Conservation (phyloP, 345 rosid genomes). For the Limnanthes douglasii region DNA sequence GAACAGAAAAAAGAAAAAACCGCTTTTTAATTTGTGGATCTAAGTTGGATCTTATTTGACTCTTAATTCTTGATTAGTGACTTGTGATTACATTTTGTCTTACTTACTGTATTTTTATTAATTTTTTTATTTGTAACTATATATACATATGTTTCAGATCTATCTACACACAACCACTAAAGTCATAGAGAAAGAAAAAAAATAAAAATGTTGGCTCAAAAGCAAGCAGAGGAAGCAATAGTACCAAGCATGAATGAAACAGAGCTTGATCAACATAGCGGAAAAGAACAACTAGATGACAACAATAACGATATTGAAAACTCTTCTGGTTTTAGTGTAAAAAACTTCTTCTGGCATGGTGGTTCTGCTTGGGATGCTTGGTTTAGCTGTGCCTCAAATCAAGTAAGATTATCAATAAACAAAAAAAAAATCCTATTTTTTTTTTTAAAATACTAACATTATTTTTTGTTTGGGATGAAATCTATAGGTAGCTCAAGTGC, state of each 20-base stretch:
- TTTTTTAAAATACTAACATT: neutral
- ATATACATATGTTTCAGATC: conserved; percentile 30
- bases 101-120: no score
- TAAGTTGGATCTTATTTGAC: no score
- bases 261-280: conserved; percentile 21
- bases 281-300: conserved; percentile 16
- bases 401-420: conserved; percentile 18
- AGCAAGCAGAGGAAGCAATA: conserved; percentile 90
- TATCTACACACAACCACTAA: conserved; percentile 12
- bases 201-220: conserved; percentile 55
- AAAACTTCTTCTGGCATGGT: conserved; percentile 86
- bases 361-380: conserved; percentile 99
- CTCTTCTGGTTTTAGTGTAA: conserved; percentile 33
- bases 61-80: no score
- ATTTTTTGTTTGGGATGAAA: neutral
- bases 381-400: conserved; percentile 99
- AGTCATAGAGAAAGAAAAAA: neutral
- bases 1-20: no score
- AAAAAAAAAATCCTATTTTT: neutral
- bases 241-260: conserved; percentile 43
- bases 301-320: conserved; percentile 16
- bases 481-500: conserved; percentile 84
- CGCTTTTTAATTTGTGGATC: no score
- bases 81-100: no score
- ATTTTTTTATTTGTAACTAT: no score